Base-by-base conservation (phyloP, 2,329 filamentous ascomycete genomes). In the Ceratocystiopsis minuta region DNA sequence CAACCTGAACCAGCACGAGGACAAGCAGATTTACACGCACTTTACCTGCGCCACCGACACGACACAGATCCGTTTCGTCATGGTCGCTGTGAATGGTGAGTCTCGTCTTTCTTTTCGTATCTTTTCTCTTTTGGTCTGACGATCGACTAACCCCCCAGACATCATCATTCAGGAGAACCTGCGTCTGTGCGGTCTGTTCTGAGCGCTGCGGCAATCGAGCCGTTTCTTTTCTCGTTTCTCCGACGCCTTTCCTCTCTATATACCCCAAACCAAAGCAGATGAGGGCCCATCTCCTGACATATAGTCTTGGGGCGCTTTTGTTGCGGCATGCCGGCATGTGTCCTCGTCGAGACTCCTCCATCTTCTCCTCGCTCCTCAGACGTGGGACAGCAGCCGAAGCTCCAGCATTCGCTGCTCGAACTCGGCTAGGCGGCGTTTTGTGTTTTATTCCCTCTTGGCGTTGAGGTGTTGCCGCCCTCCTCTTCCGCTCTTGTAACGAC, bases 151-250 rank as follows among this genome's bases (percentile, higher is more conserved):
- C 54, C 6, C 38, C 40, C 2, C 51, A 94, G 90, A 98, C 66
- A 98, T 98, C 62, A 98, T 98, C 66, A 98, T 98, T 62, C 90
- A 98, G 69, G 90, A 96, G 67, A 98, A 98, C 67, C 77, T 98
- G 50, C 81, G 90, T 37, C 47, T 51, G 20, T 52, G 50, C 39
- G 50, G 50, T 42, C 47, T 52, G 32, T 51, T 52, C 38, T 52
- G 48, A 43, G 36, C 16, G 20, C 35, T 35, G 28, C 32, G 16
- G 36, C 34, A 15, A 32, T 20, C 15, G n/a, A 16, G 20, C 17
- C 16, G n/a, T 40, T 37, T 15, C 20, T 38, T 32, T 37, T 16
- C 11, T 38, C 42, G 45, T 48, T 45, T 40, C 37, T 44, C 45
- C 44, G 39, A 44, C 36, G 38, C 39, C 38, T 39, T 39, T 34